Conservation (phyloP, 768 basidiomycete species). For the Paxillus involutus region DNA sequence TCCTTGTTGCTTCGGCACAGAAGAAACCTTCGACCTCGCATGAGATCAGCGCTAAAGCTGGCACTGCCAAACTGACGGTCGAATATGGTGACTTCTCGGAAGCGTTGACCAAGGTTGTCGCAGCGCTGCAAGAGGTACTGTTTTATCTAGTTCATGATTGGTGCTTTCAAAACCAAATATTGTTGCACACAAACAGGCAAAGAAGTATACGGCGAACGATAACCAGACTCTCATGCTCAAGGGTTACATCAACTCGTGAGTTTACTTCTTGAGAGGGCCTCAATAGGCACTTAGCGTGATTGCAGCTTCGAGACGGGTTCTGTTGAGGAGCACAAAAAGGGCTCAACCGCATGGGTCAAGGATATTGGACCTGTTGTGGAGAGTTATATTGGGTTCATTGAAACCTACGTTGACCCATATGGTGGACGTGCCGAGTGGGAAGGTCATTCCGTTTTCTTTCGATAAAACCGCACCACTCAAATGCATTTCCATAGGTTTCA, state of each 20-base stretch:
- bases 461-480: background rate
- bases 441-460: conserved; percentile 41
- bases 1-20: conserved; percentile 73
- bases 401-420: conserved; percentile 88
- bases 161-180: background rate
- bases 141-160: background rate
- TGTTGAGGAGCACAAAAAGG: conserved; percentile 77
- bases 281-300: background rate
- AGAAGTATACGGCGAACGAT: conserved; percentile 70
- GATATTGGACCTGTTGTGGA: conserved; percentile 88
- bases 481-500: conserved; percentile 58
- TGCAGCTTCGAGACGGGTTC: conserved; percentile 71
- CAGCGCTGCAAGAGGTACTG: conserved; percentile 59
- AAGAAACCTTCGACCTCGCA: conserved; percentile 40
- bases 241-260: conserved; percentile 76
- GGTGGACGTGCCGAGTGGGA: conserved; percentile 94
- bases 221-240: conserved; percentile 74
- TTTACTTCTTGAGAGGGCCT: background rate
- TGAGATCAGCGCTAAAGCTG: conserved; percentile 42
- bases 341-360: conserved; percentile 79
- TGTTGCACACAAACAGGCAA: conserved; percentile 49
- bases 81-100: conserved; percentile 76
- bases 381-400: conserved; percentile 84
- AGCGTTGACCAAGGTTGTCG: conserved; percentile 51
- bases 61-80: conserved; percentile 54